Evolutionary conservation across 805 yeast species (phyloP).

Genomic region (Cyberlindnera mycetangii): DNA sequence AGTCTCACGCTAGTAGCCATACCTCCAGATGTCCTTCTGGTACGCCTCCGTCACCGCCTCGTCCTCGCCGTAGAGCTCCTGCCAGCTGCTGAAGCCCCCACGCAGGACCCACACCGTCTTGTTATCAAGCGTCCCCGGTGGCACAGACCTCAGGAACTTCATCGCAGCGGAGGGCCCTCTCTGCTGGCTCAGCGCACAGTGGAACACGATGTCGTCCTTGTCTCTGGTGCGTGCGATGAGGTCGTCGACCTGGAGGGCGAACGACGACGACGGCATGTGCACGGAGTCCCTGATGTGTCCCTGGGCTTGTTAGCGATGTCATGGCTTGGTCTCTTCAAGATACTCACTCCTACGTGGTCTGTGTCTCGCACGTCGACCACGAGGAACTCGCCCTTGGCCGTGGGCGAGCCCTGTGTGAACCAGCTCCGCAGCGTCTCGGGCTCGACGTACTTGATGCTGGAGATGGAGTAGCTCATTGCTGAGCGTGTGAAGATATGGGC

Average conservation of each 20-base stretch:
- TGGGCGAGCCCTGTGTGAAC: conserved; percentile 39
- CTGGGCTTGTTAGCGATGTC: conserved; percentile 21
- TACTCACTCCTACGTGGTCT: conserved; percentile 67
- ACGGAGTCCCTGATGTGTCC: conserved; percentile 60
- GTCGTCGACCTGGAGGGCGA: conserved; percentile 36
- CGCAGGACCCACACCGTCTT: conserved; percentile 64
- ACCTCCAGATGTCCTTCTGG: conserved; percentile 42
- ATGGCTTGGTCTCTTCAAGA: neutral
- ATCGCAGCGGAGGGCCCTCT: conserved; percentile 88
- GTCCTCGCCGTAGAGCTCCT: conserved; percentile 67
- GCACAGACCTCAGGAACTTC: conserved; percentile 42
- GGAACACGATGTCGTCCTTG: conserved; percentile 66
- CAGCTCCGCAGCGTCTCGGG: conserved; percentile 44
- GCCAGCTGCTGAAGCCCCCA: conserved; percentile 92
- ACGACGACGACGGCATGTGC: conserved; percentile 49
- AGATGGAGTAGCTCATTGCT: conserved; percentile 15
- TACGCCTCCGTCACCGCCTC: conserved; percentile 58
- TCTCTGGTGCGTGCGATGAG: conserved; percentile 14
- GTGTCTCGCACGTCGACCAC: conserved; percentile 85
- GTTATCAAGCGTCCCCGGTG: conserved; percentile 25
- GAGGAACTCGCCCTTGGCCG: conserved; percentile 40
- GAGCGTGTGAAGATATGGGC: too few species aligned
- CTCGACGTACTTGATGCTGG: conserved; percentile 46
- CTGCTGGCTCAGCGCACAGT: conserved; percentile 88
- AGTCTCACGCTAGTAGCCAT: conserved; percentile 25